Conservation (phyloP, 768 basidiomycete species). For the Leccinum imitatum region DNA sequence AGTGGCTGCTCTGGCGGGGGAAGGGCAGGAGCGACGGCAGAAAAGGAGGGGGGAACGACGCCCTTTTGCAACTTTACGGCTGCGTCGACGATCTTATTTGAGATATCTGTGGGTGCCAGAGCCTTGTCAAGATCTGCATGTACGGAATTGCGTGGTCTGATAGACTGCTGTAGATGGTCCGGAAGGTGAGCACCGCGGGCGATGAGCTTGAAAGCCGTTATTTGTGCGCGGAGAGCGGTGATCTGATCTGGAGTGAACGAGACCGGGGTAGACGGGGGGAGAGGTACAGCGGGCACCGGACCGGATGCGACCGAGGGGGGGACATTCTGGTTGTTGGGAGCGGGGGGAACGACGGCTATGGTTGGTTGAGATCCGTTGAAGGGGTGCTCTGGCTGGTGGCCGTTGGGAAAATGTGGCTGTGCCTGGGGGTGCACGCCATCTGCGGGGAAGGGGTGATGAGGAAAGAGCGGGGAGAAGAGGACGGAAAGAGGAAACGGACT, state of each 20-base stretch:
- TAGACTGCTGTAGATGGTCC: constrained; percentile 66
- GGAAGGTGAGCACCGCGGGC: constrained; percentile 65
- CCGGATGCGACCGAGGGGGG: constrained; percentile 45
- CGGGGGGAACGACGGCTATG: constrained; percentile 27
- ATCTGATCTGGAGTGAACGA: constrained; percentile 80
- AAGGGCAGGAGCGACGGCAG: constrained; percentile 28
- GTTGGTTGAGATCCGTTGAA: constrained; percentile 26
- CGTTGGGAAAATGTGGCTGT: constrained; percentile 44
- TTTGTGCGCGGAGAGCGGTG: constrained; percentile 73
- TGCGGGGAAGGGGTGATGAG: constrained; percentile 33
- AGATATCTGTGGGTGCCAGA: constrained; percentile 57
- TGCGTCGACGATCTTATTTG: constrained; percentile 66
- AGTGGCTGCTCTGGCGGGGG: constrained; percentile 34
- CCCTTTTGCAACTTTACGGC: constrained; percentile 74
- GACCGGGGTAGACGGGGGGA: constrained; percentile 67
- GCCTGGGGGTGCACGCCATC: constrained; percentile 24
- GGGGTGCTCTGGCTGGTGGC: constrained; percentile 36
- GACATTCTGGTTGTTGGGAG: constrained; percentile 31
- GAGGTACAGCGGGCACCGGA: constrained; percentile 49
- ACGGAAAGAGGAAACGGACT: constrained; percentile 27
- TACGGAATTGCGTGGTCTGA: constrained; percentile 61
- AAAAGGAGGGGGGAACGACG: constrained; percentile 24
- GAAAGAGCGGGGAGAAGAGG: neutral
- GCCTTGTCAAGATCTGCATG: constrained; percentile 65
- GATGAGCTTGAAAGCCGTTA: constrained; percentile 77